phyloP scores from a whole-genome alignment of 106 monocot genomes.

The Hemerocallis citrina region DNA sequence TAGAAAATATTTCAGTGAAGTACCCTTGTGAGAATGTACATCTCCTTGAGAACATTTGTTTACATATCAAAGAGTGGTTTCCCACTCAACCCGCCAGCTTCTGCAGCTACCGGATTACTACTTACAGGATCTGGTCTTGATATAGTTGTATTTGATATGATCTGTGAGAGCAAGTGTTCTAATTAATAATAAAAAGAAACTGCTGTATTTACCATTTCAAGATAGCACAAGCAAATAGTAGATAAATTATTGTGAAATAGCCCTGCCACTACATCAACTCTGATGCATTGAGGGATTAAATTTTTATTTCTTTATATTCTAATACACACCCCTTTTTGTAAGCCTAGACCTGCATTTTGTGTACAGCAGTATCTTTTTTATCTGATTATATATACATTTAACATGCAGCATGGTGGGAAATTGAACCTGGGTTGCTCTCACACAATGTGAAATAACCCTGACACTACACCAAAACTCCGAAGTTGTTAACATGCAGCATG shows the following conservation, averaged over 20 bases:
- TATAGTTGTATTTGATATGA: constrained; percentile 73
- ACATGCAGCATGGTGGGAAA: too few relatives aligned
- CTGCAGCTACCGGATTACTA: constrained; percentile 38
- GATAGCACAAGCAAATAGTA: neutral
- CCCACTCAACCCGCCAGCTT: constrained; percentile 75
- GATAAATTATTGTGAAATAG: too few relatives aligned
- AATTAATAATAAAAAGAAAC: neutral
- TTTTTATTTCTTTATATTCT: too few relatives aligned
- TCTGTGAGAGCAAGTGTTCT: constrained; percentile 21
- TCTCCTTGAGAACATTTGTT: constrained; percentile 72
- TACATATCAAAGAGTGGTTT: constrained; percentile 68
- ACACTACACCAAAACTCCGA: too few relatives aligned
- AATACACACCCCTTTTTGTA: too few relatives aligned
- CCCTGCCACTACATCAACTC: too few relatives aligned
- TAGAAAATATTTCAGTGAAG: neutral
- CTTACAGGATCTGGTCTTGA: constrained; percentile 56
- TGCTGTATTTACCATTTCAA: neutral
- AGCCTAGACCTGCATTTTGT: too few relatives aligned
- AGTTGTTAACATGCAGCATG: too few relatives aligned
- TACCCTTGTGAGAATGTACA: constrained; percentile 77
- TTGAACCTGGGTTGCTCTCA: too few relatives aligned
- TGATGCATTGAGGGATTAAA: neutral
- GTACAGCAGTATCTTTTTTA: too few relatives aligned
- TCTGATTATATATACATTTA: too few relatives aligned
- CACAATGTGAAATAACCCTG: too few relatives aligned